These are phyloP conservation scores for Rhizophagus clarus DNA, from an alignment of 192 early-diverging fungal species.

Conservation along the genomic window DNA sequence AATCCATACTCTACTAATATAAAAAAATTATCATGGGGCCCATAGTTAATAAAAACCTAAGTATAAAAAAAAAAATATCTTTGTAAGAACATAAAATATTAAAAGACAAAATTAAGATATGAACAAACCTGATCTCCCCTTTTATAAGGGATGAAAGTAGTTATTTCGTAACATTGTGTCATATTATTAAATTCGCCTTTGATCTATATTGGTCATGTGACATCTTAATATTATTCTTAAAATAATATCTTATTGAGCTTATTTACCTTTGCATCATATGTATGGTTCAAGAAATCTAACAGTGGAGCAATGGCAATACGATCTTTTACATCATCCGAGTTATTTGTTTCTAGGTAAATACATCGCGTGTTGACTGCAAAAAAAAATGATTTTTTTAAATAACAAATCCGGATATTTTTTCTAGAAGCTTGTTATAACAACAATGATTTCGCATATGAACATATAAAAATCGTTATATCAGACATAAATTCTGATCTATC, in stretches of 20 bases:
- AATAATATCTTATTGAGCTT: slow-evolving; percentile 32
- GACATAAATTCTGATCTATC: too few species aligned
- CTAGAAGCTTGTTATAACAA: too few species aligned
- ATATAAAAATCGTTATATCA: too few species aligned
- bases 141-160: slow-evolving; percentile 56
- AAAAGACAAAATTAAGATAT: background rate
- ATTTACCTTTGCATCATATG: slow-evolving; percentile 53
- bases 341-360: slow-evolving; percentile 52
- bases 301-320: slow-evolving; percentile 75
- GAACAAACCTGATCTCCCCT: slow-evolving; percentile 57
- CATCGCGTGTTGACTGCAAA: slow-evolving; percentile 59
- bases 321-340: slow-evolving; percentile 38
- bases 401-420: too few species aligned
- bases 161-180: slow-evolving; percentile 65
- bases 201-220: slow-evolving; percentile 36
- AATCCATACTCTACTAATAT: slow-evolving; percentile 63
- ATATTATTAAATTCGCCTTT: slow-evolving; percentile 51
- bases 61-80: slow-evolving; percentile 9
- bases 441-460: too few species aligned
- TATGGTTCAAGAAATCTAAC: slow-evolving; percentile 79
- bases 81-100: background rate
- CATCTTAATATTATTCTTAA: background rate
- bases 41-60: slow-evolving; percentile 61
- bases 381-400: too few species aligned
- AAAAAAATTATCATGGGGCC: slow-evolving; percentile 58